Conservation (phyloP, 1,139 yeast species). For the Hyphopichia buzzinii region DNA sequence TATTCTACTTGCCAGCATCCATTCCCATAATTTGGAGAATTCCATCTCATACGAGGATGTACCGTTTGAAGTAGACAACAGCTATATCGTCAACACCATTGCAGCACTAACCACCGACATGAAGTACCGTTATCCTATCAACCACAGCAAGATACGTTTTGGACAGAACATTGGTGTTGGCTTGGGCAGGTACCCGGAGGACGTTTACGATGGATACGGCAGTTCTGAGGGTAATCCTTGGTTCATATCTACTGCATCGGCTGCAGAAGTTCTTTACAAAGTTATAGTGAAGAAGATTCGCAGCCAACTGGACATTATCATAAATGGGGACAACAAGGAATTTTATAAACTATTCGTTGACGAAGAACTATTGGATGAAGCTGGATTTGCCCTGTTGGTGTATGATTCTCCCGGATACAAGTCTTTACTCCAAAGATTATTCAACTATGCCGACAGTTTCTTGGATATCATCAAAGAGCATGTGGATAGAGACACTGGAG, state of each 20-base stretch:
- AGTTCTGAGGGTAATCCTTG: conserved; percentile 88
- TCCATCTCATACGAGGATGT: conserved; percentile 28
- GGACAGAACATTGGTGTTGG: conserved; percentile 56
- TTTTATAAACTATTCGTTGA: conserved; percentile 32
- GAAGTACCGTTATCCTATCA: conserved; percentile 74
- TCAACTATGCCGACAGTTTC: conserved; percentile 72
- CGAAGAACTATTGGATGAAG: conserved; percentile 18
- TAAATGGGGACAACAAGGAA: conserved; percentile 23
- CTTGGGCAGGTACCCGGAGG: conserved; percentile 92
- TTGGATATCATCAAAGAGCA: conserved; percentile 70
- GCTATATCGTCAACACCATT: conserved; percentile 56
- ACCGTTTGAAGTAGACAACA: conserved; percentile 61
- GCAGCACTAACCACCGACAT: conserved; percentile 60
- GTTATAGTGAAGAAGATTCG: conserved; percentile 25
- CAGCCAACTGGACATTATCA: conserved; percentile 22
- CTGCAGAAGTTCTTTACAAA: conserved; percentile 58
- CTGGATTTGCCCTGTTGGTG: conserved; percentile 21
- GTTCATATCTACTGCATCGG: conserved; percentile 85
- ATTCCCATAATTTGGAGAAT: conserved; percentile 55
- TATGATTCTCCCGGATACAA: conserved; percentile 48
- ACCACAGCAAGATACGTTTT: conserved; percentile 44
- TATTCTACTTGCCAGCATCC: conserved; percentile 63
- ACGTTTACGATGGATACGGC: conserved; percentile 78
- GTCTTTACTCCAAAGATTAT: conserved; percentile 44
- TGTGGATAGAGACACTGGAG: conserved; percentile 61